Base-by-base conservation (phyloP, 1,139 yeast genomes). In the Yamadazyma blattariae region DNA sequence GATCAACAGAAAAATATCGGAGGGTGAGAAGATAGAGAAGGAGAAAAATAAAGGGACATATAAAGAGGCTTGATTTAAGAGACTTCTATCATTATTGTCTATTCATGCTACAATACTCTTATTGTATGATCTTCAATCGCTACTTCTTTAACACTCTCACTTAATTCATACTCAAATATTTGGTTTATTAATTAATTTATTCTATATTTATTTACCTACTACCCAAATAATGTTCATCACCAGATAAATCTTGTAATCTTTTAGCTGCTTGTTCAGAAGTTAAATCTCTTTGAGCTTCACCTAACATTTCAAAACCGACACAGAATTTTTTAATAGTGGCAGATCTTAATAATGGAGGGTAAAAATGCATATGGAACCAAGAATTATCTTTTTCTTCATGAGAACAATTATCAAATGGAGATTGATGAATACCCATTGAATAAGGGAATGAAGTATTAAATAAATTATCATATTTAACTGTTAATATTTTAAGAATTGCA, bases 341-440 rank as follows among this genome's bases (percentile, higher is more conserved):
- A 11, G 85, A 76, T 45, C 92, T 69, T 48, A 83, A 67, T 47
- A 83, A 66, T 11, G 92, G 92, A 25, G 92, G 92, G 55, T 82
- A 83, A 57, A 83, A 83, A 58, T 83, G 89, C 70, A 82, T 76
- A 48, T 82, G 87, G 59, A 83, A 77, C 77, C 86, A 85, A 39
- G 82, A 74, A 24, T 62, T 51, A 5, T 67, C 57, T 33, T 62
- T 64, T 29, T 62, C 62, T 20, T 59, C 66, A 10, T 64, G 61
- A 17, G 61, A 51, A 23, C 39, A 36, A 18, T 69, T 58, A 20
- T 66, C 63, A 48, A 79, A 62, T 30, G 82, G 83, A 9, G 85
- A 82, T 57, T 83, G 92, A 56, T 83, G 92, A 17, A 83, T 61
- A 15, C 92, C 92, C 90, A 83, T 82, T 1, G 89, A 81, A 58